Base-by-base conservation (phyloP, 495 filamentous ascomycete species). In the Staphylotrichum longicolle region DNA sequence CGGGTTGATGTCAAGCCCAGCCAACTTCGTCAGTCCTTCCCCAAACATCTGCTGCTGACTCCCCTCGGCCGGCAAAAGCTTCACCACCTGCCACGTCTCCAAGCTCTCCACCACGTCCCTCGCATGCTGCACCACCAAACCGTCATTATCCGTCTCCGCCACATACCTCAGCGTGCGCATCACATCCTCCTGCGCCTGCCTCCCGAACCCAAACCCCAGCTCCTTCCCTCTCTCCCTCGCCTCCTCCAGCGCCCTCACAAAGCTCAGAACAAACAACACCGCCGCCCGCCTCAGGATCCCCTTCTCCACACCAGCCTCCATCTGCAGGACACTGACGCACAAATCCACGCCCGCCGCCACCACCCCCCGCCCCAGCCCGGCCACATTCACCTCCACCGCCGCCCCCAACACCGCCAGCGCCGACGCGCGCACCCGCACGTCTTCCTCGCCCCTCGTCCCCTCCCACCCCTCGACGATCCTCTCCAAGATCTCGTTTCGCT, bases 401-500 rank as follows among this genome's bases (percentile, higher is more conserved):
- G 76, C 77, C 0, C 84, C 83, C 20, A 94, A 77, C 15, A 96
- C 82, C 5, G 88, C 89, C 1, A 96, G 72, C 3, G 91, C 90
- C 0, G 90, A 94, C 8, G 90, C 80, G 6, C 91, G 85, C 42
- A 92, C 80, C 12, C 91, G 81, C 3, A 93, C 76, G 66, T 96
- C 91, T 65, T 96, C 91, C 20, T 82, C 78, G 0, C 83, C 80
- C 2, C 85, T 82, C 54, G 82, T 88, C 46, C 81, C 80, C 55
- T 86, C 83, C 91, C 91, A 96, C 5, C 88, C 88, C 5, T 80
- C 74, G 2, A 95, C 79, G 42, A 95, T 90, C 50, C 82, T 81
- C 14, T 81, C 80, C 0, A 88, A 75, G 10, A 85, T 72, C 3
- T 80, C 81, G 30, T 81, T 74, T 63, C 83, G 79, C 44, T 80